phyloP scores from a whole-genome alignment of 2,329 filamentous ascomycete genomes.

The Bisporella sp. region DNA sequence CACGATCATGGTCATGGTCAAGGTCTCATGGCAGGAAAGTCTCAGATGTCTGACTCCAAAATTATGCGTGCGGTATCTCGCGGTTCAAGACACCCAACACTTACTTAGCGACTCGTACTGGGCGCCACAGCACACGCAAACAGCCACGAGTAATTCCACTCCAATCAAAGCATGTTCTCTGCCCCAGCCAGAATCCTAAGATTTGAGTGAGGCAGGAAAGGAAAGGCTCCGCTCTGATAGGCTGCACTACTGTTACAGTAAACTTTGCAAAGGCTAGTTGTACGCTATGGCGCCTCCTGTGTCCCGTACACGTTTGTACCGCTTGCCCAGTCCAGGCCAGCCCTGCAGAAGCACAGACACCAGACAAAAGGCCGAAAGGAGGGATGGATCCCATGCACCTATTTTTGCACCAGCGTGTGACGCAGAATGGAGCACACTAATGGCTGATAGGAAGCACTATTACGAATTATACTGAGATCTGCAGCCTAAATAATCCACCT shows the following conservation, averaged over 20 bases:
- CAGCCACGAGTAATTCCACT: not conserved
- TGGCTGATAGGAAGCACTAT: not conserved
- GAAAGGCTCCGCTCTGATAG: not conserved
- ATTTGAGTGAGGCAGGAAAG: not conserved
- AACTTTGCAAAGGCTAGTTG: not conserved
- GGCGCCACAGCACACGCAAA: not conserved
- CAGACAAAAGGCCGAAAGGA: not conserved
- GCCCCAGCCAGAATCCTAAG: not conserved
- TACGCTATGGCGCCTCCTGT: not conserved
- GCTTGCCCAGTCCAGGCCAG: constrained; percentile 9
- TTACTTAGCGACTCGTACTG: not conserved
- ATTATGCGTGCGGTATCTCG: too few species aligned
- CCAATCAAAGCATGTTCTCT: not conserved
- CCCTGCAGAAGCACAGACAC: constrained; percentile 5
- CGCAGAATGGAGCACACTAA: not conserved
- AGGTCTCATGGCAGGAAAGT: constrained; percentile 13
- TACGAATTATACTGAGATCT: not conserved
- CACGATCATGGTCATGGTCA: not conserved
- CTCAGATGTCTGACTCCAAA: too few species aligned
- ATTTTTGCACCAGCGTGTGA: constrained; percentile 9
- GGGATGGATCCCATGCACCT: constrained; percentile 7
- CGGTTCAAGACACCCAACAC: too few species aligned
- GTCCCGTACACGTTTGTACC: not conserved
- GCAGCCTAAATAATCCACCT: not conserved
- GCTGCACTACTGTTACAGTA: not conserved